Percentiles rank a stretch among this genome's conserved stretches.
phyloP scores from a whole-genome alignment of 2,329 filamentous ascomycete genomes.

The Paracoccidioides lutzii region DNA sequence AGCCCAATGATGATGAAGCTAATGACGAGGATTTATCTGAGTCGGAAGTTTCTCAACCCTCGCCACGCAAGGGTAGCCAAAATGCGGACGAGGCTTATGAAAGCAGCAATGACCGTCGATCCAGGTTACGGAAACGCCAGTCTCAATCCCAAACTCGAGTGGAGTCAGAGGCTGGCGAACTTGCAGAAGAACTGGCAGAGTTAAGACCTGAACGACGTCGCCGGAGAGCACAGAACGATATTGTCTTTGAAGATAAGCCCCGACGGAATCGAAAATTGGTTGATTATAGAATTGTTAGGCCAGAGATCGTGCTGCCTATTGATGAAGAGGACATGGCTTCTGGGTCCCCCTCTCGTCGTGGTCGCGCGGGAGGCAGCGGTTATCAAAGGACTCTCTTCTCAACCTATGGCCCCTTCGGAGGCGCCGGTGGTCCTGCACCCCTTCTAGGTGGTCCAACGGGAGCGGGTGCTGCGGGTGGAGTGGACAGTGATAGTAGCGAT shows the following conservation, averaged over 20 bases:
- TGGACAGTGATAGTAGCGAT: constrained; percentile 92
- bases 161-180: constrained; percentile 41
- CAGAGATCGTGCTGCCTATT: constrained; percentile 55
- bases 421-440: constrained; percentile 59
- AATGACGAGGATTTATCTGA: constrained; percentile 41
- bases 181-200: constrained; percentile 46
- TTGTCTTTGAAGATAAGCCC: constrained; percentile 33
- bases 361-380: constrained; percentile 47
- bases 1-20: constrained; percentile 40
- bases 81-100: constrained; percentile 35
- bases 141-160: constrained; percentile 35
- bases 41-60: constrained; percentile 36
- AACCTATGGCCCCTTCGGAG: constrained; percentile 85
- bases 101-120: constrained; percentile 38
- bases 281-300: constrained; percentile 75
- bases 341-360: constrained; percentile 55
- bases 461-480: constrained; percentile 58
- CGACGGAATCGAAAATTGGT: constrained; percentile 51
- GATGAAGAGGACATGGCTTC: constrained; percentile 57
- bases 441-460: constrained; percentile 60
- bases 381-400: constrained; percentile 79
- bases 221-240: constrained; percentile 23
- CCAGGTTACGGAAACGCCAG: constrained; percentile 37
- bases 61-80: constrained; percentile 29
- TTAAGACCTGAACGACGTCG: constrained; percentile 35